phyloP scores from a whole-genome alignment of 352 stramenopile genomes.

The Pythium biforme region DNA sequence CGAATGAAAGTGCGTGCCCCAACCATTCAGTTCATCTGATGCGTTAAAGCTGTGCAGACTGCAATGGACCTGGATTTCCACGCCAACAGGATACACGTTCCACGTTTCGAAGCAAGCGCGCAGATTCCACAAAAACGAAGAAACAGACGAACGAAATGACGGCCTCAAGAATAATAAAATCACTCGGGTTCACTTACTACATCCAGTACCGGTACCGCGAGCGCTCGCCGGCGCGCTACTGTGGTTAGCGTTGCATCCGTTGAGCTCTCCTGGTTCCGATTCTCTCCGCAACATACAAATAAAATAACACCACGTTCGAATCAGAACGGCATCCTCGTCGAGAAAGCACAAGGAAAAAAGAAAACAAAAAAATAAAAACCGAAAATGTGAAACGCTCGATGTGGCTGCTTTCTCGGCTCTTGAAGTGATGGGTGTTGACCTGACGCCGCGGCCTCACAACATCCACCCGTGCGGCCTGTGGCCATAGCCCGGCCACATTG shows the following conservation, averaged over 20 bases:
- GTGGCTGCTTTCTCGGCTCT: constrained; percentile 13
- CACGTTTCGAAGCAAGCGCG: constrained; percentile 1
- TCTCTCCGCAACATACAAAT: too few species aligned
- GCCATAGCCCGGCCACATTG: constrained; percentile 2
- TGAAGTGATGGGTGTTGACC: constrained; percentile 21
- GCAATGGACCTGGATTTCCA: neutral
- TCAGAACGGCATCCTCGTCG: too few species aligned
- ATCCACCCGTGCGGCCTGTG: constrained; percentile 10
- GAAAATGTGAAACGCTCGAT: constrained; percentile 4
- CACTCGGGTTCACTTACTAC: too few species aligned
- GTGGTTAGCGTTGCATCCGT: neutral
- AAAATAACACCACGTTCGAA: too few species aligned
- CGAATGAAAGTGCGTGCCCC: neutral
- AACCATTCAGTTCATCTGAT: neutral
- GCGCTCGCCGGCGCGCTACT: too few species aligned
- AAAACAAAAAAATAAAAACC: constrained; percentile 1
- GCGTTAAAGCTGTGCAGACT: neutral
- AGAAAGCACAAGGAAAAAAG: too few species aligned
- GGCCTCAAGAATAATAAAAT: too few species aligned
- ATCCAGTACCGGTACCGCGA: too few species aligned
- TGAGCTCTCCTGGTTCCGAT: too few species aligned
- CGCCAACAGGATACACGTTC: constrained; percentile 1
- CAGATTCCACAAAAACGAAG: neutral
- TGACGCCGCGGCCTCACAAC: constrained; percentile 21
- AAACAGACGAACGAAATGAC: neutral